Evolutionary conservation across 78 protist genomes (phyloP).

Genomic region (Dictyostelium brefeldianum): DNA sequence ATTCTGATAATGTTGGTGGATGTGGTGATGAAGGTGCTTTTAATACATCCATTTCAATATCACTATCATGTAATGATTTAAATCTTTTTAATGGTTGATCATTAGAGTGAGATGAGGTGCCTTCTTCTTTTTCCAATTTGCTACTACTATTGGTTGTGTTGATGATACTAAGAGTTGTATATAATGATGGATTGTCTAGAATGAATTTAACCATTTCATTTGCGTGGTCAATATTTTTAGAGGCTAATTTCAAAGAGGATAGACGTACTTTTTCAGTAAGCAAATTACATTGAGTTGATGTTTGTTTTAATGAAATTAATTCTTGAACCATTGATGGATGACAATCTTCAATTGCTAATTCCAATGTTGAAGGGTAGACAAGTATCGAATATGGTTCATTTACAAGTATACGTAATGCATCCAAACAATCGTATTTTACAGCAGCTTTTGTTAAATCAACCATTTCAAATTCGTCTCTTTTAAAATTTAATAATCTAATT

Average conservation of each 20-base stretch:
- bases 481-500: not conserved
- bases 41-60: too few species aligned
- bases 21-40: too few species aligned
- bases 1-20: not conserved
- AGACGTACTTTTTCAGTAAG: not conserved
- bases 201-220: not conserved
- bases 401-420: not conserved
- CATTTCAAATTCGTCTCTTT: not conserved
- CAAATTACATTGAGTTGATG: not conserved
- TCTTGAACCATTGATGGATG: not conserved
- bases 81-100: not conserved
- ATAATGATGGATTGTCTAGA: not conserved
- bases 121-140: not conserved
- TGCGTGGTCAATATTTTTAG: not conserved
- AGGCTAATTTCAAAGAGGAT: not conserved
- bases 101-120: not conserved
- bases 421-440: not conserved
- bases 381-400: not conserved
- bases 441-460: not conserved
- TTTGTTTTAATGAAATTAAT: not conserved
- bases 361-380: not conserved
- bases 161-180: not conserved
- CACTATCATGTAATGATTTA: too few species aligned
- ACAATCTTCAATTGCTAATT: not conserved
- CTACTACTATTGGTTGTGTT: not conserved